Percentiles rank a stretch among this genome's conserved stretches.
Evolutionary conservation across 345 rosid genomes (phyloP).

Genomic region (Theobroma cacao): DNA sequence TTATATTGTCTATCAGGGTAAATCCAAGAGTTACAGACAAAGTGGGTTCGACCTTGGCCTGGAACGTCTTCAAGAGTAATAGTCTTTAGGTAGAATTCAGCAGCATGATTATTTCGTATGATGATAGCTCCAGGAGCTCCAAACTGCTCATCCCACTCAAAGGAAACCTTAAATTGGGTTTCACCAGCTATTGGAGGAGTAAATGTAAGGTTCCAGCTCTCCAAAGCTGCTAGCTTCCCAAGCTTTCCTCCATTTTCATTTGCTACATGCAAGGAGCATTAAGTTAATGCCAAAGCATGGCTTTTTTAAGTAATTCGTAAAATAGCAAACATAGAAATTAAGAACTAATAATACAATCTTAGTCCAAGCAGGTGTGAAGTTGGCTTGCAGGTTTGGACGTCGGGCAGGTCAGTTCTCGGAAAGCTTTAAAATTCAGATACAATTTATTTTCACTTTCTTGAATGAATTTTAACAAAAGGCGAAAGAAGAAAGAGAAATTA

Average conservation of each 20-base stretch:
- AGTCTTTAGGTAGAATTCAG: constrained; percentile 52
- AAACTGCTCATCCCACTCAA: constrained; percentile 10
- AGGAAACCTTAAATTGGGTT: constrained; percentile 40
- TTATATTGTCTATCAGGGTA: constrained; percentile 43
- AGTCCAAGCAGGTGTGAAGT: too few species aligned
- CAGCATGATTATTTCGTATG: background rate
- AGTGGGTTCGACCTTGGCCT: constrained; percentile 55
- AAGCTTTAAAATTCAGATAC: too few species aligned
- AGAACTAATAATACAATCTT: too few species aligned
- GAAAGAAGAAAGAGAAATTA: background rate
- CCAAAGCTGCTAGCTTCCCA: constrained; percentile 54
- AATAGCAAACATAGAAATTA: too few species aligned
- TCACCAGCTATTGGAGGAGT: constrained; percentile 39
- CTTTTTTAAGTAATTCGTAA: too few species aligned
- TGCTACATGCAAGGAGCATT: background rate
- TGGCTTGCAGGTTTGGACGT: too few species aligned
- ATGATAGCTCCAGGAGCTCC: constrained; percentile 5
- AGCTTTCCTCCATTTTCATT: constrained; percentile 37
- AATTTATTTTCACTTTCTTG: too few species aligned
- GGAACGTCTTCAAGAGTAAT: constrained; percentile 69
- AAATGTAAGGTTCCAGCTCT: constrained; percentile 39
- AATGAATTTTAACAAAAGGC: background rate
- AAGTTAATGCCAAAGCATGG: constrained; percentile 28
- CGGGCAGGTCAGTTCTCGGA: too few species aligned
- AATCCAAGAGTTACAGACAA: constrained; percentile 78